A percentile compares a stretch with the other conserved stretches of the same genome.
Conservation (phyloP, 768 basidiomycete species). For the Mycena leptocephala region DNA sequence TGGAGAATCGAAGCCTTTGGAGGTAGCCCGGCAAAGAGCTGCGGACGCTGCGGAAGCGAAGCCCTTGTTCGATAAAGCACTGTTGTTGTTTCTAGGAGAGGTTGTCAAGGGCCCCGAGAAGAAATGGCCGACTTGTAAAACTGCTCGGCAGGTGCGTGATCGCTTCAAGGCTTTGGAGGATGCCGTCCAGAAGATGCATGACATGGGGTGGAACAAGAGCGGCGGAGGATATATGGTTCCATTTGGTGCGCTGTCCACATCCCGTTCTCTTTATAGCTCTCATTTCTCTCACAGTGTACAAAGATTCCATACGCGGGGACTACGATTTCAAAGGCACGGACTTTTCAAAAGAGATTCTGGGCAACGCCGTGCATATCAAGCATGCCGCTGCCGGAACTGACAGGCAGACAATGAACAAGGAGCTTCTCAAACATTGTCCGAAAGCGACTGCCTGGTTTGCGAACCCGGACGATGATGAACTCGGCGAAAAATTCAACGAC, state of each 20-base stretch:
- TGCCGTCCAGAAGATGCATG: background rate
- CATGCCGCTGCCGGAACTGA: background rate
- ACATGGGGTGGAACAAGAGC: background rate
- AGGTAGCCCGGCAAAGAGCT: background rate
- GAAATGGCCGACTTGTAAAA: background rate
- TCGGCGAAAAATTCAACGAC: background rate
- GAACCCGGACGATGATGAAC: background rate
- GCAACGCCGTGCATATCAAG: background rate
- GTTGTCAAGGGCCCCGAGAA: background rate
- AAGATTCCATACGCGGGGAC: background rate
- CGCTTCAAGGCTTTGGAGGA: background rate
- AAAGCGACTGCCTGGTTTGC: background rate
- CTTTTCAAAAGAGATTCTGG: background rate
- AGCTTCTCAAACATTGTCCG: background rate
- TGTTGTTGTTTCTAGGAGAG: background rate
- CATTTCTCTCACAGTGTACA: background rate
- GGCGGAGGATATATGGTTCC: background rate
- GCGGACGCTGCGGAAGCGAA: background rate
- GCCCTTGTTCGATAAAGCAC: background rate
- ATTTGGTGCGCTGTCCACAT: background rate
- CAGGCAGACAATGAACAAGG: background rate
- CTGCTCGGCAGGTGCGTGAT: background rate
- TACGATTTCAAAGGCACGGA: background rate
- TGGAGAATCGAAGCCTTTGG: background rate
- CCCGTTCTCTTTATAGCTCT: background rate